Conservation (phyloP, 2,329 filamentous ascomycete species). For the Fusarium keratoplasticum region DNA sequence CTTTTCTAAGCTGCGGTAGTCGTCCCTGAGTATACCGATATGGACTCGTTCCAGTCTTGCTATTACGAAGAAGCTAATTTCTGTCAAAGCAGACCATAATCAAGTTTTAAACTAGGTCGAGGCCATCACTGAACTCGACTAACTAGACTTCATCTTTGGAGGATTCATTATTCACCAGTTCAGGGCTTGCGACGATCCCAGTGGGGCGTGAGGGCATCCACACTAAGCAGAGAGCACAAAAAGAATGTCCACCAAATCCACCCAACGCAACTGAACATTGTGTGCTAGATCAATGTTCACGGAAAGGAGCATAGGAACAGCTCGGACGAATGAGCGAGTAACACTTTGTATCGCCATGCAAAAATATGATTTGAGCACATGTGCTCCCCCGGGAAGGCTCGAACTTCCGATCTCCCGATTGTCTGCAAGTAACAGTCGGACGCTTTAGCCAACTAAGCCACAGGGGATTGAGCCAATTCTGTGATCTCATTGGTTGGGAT, state of each 20-base stretch:
- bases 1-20: neutral
- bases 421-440: constrained; percentile 42
- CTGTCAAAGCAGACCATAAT: neutral
- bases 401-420: constrained; percentile 48
- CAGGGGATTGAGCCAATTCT: constrained; percentile 24
- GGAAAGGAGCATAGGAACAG: neutral
- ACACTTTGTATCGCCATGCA: neutral
- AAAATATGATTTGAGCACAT: neutral
- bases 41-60: neutral
- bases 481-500: neutral
- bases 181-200: neutral
- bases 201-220: neutral
- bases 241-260: neutral
- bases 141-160: neutral
- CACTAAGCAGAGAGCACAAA: neutral
- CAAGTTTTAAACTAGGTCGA: too few species aligned
- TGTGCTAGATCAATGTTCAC: neutral
- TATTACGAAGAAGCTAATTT: neutral
- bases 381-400: constrained; percentile 45
- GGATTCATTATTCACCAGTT: neutral
- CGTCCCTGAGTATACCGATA: neutral
- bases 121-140: neutral
- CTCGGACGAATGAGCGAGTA: too few species aligned
- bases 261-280: neutral
- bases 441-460: constrained; percentile 43